These are phyloP conservation scores for Yamadazyma phyllophila DNA, from an alignment of 805 yeast species.

Conservation along the genomic window DNA sequence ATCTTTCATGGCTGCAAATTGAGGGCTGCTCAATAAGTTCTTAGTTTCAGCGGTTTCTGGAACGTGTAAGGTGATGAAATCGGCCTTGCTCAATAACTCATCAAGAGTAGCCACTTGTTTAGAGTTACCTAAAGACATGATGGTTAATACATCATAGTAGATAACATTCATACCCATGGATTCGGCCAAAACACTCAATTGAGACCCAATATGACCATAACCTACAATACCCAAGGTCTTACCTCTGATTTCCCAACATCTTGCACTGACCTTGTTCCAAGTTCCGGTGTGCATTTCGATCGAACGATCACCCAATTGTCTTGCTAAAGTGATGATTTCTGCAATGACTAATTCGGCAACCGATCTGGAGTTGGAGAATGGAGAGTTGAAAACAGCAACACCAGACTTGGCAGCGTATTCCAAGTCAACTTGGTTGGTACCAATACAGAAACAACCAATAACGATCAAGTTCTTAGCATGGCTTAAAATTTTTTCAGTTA, in stretches of 20 bases:
- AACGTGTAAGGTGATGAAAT: constrained; percentile 90
- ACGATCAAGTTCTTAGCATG: constrained; percentile 88
- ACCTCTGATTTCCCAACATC: constrained; percentile 99
- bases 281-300: constrained; percentile 93
- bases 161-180: constrained; percentile 96
- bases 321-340: constrained; percentile 88
- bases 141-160: constrained; percentile 87
- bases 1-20: constrained; percentile 93
- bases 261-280: constrained; percentile 94
- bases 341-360: constrained; percentile 97
- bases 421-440: constrained; percentile 96
- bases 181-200: constrained; percentile 94
- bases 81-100: constrained; percentile 76
- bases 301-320: constrained; percentile 96
- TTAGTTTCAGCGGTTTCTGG: constrained; percentile 93
- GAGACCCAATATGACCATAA: constrained; percentile 98
- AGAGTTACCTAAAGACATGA: constrained; percentile 96
- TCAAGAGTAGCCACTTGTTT: constrained; percentile 84
- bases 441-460: constrained; percentile 98
- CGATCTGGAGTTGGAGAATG: constrained; percentile 96
- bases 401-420: constrained; percentile 90
- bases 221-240: constrained; percentile 96
- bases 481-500: constrained; percentile 72
- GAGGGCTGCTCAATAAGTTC: constrained; percentile 84
- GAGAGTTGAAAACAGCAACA: constrained; percentile 96